Percentiles rank a stretch among this genome's conserved stretches.
phyloP scores from a whole-genome alignment of 345 rosid species.

The Gossypium australe region DNA sequence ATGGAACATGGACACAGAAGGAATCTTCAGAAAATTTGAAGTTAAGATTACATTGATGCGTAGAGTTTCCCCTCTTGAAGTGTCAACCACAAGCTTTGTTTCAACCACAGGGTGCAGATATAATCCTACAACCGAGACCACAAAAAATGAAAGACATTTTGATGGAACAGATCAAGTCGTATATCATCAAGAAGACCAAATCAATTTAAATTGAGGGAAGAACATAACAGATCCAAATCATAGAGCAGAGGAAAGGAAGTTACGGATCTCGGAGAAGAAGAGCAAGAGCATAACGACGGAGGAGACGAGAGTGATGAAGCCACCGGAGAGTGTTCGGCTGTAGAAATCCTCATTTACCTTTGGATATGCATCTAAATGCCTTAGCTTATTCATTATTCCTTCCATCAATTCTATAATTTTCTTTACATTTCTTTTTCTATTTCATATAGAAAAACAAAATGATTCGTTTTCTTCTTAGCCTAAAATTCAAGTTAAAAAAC shows the following conservation, averaged over 20 bases:
- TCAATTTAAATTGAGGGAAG: background rate
- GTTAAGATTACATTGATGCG: slow-evolving; percentile 44
- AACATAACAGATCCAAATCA: background rate
- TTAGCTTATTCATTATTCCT: slow-evolving; percentile 57
- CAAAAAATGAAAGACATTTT: background rate
- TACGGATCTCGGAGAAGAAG: slow-evolving; percentile 94
- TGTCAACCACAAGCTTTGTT: slow-evolving; percentile 55
- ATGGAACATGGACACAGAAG: background rate
- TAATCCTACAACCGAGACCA: slow-evolving; percentile 26
- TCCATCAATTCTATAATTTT: slow-evolving; percentile 37
- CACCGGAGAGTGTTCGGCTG: slow-evolving; percentile 93
- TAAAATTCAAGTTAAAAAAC: no score
- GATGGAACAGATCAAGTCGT: background rate
- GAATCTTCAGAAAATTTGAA: background rate
- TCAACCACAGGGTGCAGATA: slow-evolving; percentile 50
- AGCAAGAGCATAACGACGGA: slow-evolving; percentile 89
- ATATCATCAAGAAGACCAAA: background rate
- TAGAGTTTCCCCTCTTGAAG: slow-evolving; percentile 59
- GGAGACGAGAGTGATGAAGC: slow-evolving; percentile 80
- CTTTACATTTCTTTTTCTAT: no score
- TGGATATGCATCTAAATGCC: slow-evolving; percentile 92
- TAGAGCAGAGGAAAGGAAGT: slow-evolving; percentile 11
- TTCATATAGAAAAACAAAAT: no score
- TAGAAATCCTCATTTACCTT: slow-evolving; percentile 96
- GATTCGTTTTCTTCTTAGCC: no score